phyloP scores from a whole-genome alignment of 2,329 filamentous ascomycete species.

The Parastagonospora nodorum region DNA sequence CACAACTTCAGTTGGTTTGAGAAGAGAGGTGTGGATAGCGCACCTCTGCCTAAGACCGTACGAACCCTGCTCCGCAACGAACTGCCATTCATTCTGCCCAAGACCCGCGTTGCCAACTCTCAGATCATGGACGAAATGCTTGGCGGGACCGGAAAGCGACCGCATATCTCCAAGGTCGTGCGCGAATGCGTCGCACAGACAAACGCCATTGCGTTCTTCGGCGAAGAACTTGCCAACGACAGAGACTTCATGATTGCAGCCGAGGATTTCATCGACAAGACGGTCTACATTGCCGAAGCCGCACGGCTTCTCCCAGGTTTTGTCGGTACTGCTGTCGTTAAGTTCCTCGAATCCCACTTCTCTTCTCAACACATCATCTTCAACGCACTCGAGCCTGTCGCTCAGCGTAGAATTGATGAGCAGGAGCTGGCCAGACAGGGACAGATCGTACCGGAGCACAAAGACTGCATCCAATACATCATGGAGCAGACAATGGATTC shows the following conservation, averaged over 20 bases:
- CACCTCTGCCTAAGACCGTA: slow-evolving; percentile 14
- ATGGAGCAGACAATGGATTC: slow-evolving; percentile 21
- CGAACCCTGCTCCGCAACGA: slow-evolving; percentile 18
- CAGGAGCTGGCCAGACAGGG: neutral
- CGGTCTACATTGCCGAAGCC: slow-evolving; percentile 21
- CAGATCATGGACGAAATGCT: neutral
- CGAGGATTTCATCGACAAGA: slow-evolving; percentile 17
- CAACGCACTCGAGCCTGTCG: neutral
- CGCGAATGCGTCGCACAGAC: neutral
- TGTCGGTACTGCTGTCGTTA: neutral
- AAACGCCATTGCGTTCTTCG: slow-evolving; percentile 10
- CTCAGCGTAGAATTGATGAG: neutral
- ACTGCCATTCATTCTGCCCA: slow-evolving; percentile 9
- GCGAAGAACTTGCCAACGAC: slow-evolving; percentile 13
- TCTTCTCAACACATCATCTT: neutral
- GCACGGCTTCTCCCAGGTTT: slow-evolving; percentile 12
- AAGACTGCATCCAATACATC: slow-evolving; percentile 39
- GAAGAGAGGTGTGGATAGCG: slow-evolving; percentile 22
- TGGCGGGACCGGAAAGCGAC: neutral
- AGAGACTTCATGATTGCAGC: slow-evolving; percentile 18
- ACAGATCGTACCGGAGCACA: slow-evolving; percentile 1
- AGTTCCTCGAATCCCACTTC: neutral
- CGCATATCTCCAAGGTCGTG: neutral
- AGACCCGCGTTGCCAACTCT: neutral
- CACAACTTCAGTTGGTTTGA: slow-evolving; percentile 34